Evolutionary conservation across 140 eudicot genomes (phyloP).

Genomic region (Senecio squalidus): DNA sequence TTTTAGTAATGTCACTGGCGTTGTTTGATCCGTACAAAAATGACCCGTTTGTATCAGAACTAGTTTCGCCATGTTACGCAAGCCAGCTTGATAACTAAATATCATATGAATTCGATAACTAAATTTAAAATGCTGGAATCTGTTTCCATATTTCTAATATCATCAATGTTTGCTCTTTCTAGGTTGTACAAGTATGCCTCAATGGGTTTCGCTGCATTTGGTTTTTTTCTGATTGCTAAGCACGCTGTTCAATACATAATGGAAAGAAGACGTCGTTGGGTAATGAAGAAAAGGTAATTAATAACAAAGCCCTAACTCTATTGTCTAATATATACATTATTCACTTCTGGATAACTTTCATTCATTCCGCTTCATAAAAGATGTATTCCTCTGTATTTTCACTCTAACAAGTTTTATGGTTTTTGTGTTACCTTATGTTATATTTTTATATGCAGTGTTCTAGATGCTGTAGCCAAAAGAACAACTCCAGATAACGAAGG

Average conservation of each 20-base stretch:
- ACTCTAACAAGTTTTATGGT: not conserved
- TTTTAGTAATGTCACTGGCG: no score
- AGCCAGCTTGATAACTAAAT: no score
- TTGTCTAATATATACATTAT: no score
- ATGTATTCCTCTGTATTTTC: no score
- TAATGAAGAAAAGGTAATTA: constrained; percentile 83
- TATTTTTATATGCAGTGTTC: constrained; percentile 59
- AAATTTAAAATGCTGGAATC: not conserved
- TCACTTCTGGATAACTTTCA: not conserved
- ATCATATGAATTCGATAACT: no score
- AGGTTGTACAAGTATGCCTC: constrained; percentile 95
- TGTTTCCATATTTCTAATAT: constrained; percentile 7
- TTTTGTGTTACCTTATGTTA: not conserved
- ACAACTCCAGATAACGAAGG: constrained; percentile 59
- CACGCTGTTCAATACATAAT: constrained; percentile 60
- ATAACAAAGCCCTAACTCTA: no score
- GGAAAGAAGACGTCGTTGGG: constrained; percentile 95
- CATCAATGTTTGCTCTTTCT: constrained; percentile 13
- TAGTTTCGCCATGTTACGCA: no score
- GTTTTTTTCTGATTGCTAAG: constrained; percentile 73
- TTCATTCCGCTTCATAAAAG: not conserved
- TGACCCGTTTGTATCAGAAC: no score
- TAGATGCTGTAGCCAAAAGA: constrained; percentile 92
- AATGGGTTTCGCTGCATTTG: constrained; percentile 66
- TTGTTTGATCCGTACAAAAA: no score